These are phyloP conservation scores for Theobroma grandiflorum DNA, from an alignment of 441 rosid species.

Conservation along the genomic window DNA sequence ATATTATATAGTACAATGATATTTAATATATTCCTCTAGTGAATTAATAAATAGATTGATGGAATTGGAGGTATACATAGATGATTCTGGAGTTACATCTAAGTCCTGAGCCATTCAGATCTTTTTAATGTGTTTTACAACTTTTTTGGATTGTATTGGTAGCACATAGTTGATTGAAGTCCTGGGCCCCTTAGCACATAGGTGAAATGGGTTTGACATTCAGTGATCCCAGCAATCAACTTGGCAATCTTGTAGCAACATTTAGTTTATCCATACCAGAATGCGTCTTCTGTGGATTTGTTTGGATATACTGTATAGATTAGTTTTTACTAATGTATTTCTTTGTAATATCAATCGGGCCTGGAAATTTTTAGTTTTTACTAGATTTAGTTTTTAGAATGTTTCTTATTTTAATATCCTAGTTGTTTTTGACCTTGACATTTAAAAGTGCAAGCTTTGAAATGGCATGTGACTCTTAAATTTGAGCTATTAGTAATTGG, in stretches of 20 bases:
- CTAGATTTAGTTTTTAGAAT: not conserved
- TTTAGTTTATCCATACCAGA: not conserved
- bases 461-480: not conserved
- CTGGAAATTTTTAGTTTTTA: not conserved
- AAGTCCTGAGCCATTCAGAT: not conserved
- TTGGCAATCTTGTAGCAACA: constrained; percentile 13
- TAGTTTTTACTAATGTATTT: not conserved
- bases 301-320: not conserved
- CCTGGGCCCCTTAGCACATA: not conserved
- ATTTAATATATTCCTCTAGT: not conserved
- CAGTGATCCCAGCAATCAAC: not conserved
- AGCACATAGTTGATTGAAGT: not conserved
- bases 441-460: not conserved
- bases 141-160: not conserved
- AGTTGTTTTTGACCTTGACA: not conserved
- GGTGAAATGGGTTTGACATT: constrained; percentile 5
- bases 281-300: not conserved
- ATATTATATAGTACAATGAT: not conserved
- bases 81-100: constrained; percentile 15
- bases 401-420: not conserved
- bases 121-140: not conserved
- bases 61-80: not conserved
- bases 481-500: not conserved
- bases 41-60: no score
- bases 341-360: not conserved